Percentiles rank a stretch among this genome's conserved stretches.
Conservation (phyloP, 2,329 filamentous ascomycete species). For the Juglanconis sp. region DNA sequence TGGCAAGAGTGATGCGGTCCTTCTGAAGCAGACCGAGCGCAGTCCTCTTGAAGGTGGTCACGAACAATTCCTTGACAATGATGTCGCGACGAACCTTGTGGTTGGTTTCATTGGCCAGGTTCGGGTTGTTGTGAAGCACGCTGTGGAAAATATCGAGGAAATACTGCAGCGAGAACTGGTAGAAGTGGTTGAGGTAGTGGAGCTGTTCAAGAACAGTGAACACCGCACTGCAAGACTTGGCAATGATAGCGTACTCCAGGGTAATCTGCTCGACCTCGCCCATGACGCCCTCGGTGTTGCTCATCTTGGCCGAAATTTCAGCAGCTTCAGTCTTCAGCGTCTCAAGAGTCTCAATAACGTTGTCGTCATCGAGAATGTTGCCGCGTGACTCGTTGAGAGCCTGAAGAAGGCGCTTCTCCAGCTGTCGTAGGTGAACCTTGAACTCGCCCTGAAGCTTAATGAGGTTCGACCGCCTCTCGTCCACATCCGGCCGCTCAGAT, state of each 20-base stretch:
- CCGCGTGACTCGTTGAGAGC: conserved; percentile 96
- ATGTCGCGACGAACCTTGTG: conserved; percentile 79
- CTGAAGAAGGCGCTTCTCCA: conserved; percentile 91
- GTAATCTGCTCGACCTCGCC: conserved; percentile 95
- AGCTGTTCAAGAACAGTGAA: conserved; percentile 96
- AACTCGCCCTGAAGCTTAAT: conserved; percentile 99
- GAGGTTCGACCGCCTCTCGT: conserved; percentile 91
- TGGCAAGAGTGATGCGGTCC: conserved; percentile 88
- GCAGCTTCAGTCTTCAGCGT: conserved; percentile 96
- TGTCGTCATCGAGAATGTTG: conserved; percentile 97
- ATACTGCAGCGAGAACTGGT: conserved; percentile 98
- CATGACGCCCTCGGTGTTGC: conserved; percentile 97
- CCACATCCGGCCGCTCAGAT: conserved; percentile 93
- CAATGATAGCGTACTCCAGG: conserved; percentile 88
- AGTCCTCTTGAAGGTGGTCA: conserved; percentile 90
- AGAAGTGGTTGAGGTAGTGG: conserved; percentile 98
- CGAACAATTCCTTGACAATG: conserved; percentile 87
- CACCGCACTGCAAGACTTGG: conserved; percentile 91
- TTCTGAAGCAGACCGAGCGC: conserved; percentile 89
- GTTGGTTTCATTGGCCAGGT: conserved; percentile 66
- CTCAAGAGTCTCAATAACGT: conserved; percentile 96
- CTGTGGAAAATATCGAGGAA: conserved; percentile 97
- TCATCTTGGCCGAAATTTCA: conserved; percentile 94
- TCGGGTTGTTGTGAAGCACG: conserved; percentile 78
- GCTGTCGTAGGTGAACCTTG: conserved; percentile 92